Conservation (phyloP, 2,329 filamentous ascomycete species). For the Mariannaea elegans region DNA sequence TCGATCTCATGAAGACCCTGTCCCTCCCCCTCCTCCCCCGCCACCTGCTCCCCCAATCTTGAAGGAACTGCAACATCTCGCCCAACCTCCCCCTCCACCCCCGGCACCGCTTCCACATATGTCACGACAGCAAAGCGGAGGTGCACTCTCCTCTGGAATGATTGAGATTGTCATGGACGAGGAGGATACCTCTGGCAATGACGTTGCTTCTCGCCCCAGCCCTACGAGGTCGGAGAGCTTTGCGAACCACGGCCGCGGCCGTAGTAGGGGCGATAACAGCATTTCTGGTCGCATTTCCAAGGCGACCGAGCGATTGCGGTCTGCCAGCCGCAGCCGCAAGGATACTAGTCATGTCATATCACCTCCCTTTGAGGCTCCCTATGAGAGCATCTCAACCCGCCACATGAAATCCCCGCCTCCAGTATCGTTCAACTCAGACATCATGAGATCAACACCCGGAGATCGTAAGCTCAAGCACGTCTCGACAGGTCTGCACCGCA, state of each 20-base stretch:
- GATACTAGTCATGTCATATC: constrained; percentile 44
- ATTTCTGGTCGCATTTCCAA: constrained; percentile 64
- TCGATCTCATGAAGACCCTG: constrained; percentile 59
- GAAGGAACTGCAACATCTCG: constrained; percentile 70
- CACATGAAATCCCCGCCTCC: constrained; percentile 48
- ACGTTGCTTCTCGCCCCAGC: constrained; percentile 40
- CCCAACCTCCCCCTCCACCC: constrained; percentile 68
- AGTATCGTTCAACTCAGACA: constrained; percentile 49
- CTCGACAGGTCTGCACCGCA: constrained; percentile 61
- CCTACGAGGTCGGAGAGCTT: constrained; percentile 47
- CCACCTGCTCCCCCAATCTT: constrained; percentile 64
- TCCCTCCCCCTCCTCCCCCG: constrained; percentile 61
- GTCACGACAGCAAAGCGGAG: constrained; percentile 50
- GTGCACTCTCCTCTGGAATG: constrained; percentile 61
- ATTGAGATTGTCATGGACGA: constrained; percentile 75
- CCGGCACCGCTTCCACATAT: constrained; percentile 64
- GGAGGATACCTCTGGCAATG: constrained; percentile 50
- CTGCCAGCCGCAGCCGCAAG: constrained; percentile 65
- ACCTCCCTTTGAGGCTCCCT: constrained; percentile 46
- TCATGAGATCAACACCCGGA: constrained; percentile 45
- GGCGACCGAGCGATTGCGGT: constrained; percentile 68
- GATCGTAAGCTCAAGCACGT: constrained; percentile 49
- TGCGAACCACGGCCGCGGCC: constrained; percentile 63
- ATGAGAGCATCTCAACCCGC: constrained; percentile 51
- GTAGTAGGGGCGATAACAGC: constrained; percentile 62